Conservation (phyloP, 257 asterid species). For the Solanum paucissectum region DNA sequence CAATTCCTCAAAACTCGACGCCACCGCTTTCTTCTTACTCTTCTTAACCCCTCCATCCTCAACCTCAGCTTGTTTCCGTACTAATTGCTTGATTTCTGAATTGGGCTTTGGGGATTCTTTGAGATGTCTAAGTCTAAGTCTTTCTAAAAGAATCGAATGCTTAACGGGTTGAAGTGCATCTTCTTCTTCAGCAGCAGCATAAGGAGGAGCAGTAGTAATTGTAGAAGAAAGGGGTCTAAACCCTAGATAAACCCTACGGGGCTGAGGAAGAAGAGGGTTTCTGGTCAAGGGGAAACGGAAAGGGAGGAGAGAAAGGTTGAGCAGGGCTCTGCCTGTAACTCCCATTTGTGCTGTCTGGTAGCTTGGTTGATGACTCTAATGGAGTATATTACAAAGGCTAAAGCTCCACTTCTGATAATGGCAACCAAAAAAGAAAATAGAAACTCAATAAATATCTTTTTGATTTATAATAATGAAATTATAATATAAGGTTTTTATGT, state of each 20-base stretch:
- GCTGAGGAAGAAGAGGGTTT: slow-evolving; percentile 22
- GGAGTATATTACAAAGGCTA: not conserved
- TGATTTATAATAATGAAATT: not conserved
- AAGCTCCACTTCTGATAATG: not conserved
- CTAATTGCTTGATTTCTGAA: not conserved
- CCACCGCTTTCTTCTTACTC: slow-evolving; percentile 30
- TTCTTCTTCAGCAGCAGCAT: slow-evolving; percentile 5
- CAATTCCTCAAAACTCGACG: slow-evolving; percentile 65
- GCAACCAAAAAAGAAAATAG: not conserved
- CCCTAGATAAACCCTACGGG: slow-evolving; percentile 31
- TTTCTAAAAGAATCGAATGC: slow-evolving; percentile 71
- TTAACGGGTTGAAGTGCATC: slow-evolving; percentile 47
- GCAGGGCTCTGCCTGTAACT: slow-evolving; percentile 21
- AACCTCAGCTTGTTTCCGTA: slow-evolving; percentile 9
- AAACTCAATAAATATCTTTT: not conserved
- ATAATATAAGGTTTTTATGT: not conserved
- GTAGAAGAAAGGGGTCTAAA: slow-evolving; percentile 52
- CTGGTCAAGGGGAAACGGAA: slow-evolving; percentile 24
- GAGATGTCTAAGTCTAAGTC: slow-evolving; percentile 76
- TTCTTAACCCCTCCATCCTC: slow-evolving; percentile 36
- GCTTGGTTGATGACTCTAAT: not conserved
- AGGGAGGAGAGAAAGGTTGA: slow-evolving; percentile 29
- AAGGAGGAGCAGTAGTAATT: not conserved
- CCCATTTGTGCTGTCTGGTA: slow-evolving; percentile 10
- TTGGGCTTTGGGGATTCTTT: slow-evolving; percentile 40